Evolutionary conservation across 1,139 yeast species (phyloP).

Genomic region (Pichia sp.): DNA sequence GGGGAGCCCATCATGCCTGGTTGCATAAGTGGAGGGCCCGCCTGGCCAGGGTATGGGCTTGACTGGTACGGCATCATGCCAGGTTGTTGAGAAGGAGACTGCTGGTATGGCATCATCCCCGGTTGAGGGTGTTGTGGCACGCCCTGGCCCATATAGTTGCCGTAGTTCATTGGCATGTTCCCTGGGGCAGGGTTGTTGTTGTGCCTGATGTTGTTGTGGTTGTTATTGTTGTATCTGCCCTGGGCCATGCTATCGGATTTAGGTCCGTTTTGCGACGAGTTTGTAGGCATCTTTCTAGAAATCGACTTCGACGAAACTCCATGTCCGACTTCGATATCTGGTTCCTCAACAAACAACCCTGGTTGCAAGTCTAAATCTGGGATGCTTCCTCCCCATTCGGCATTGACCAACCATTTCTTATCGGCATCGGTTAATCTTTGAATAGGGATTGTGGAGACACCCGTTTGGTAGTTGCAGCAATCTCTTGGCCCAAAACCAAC

Average conservation of each 20-base stretch:
- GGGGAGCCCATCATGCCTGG: constrained; percentile 9
- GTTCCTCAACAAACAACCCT: constrained; percentile 89
- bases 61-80: constrained; percentile 7
- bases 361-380: constrained; percentile 70
- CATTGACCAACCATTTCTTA: constrained; percentile 78
- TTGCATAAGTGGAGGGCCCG: neutral
- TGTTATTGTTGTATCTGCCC: constrained; percentile 9
- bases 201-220: constrained; percentile 7
- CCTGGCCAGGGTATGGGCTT: constrained; percentile 13
- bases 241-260: constrained; percentile 48
- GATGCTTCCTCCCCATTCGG: constrained; percentile 98
- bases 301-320: constrained; percentile 93
- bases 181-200: constrained; percentile 22
- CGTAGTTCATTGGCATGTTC: constrained; percentile 23
- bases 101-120: neutral
- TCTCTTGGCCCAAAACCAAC: constrained; percentile 99
- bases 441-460: constrained; percentile 82
- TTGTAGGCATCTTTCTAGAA: constrained; percentile 82
- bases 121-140: constrained; percentile 2
- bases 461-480: constrained; percentile 91
- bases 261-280: constrained; percentile 82
- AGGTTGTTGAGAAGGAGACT: constrained; percentile 4
- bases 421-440: constrained; percentile 91
- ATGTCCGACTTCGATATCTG: constrained; percentile 93
- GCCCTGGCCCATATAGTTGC: constrained; percentile 13